These are phyloP conservation scores for Pseudogymnoascus sp. DNA, from an alignment of 2,329 filamentous ascomycete genomes.

Conservation along the genomic window DNA sequence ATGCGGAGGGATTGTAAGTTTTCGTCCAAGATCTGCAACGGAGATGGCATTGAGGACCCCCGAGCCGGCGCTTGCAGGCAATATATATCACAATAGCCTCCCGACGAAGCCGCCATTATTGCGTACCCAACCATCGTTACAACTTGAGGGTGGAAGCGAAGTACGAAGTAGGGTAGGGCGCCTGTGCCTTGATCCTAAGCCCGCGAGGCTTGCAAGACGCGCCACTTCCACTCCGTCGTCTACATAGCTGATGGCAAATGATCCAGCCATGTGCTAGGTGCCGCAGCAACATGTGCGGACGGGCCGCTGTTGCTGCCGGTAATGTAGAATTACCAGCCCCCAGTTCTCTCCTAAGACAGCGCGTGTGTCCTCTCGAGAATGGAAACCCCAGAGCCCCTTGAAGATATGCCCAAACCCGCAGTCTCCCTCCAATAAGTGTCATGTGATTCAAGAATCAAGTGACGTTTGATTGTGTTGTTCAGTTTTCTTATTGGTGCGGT, in stretches of 20 bases:
- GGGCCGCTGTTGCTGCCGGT: neutral
- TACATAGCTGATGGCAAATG: neutral
- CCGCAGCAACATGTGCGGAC: neutral
- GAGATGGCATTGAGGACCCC: constrained; percentile 1
- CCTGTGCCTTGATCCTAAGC: neutral
- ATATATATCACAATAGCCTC: constrained; percentile 4
- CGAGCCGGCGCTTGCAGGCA: constrained; percentile 3
- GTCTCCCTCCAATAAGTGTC: neutral
- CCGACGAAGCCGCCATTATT: neutral
- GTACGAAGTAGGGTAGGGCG: neutral
- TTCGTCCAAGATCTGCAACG: constrained; percentile 4
- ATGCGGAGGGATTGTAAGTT: neutral
- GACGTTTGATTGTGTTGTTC: neutral
- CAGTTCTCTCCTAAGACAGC: neutral
- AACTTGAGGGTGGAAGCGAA: neutral
- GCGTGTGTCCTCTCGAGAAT: neutral
- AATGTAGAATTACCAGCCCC: neutral
- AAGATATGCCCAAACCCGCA: neutral
- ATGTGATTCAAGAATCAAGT: neutral
- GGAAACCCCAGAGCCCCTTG: neutral
- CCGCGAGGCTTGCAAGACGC: neutral
- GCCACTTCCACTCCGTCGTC: neutral
- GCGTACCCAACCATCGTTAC: neutral
- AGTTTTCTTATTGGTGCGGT: neutral
- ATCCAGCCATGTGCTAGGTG: neutral